Evolutionary conservation across 495 filamentous ascomycete genomes (phyloP), one percentile per base, ranked within the genome.

Genomic region (Aspergillus leporis): DNA sequence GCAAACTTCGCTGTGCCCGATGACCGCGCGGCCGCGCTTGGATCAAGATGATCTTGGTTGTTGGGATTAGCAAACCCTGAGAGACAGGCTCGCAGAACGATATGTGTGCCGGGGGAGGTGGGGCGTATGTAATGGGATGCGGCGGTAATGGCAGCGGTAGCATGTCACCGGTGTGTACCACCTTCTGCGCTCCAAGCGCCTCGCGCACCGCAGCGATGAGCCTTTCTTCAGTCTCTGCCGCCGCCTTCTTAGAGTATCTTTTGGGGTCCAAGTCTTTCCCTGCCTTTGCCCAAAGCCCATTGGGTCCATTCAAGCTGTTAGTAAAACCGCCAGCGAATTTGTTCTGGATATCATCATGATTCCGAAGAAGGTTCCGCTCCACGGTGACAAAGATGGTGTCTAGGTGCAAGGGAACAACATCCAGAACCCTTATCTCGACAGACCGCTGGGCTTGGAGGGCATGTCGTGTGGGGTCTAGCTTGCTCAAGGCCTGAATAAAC

Each of bases 101-200:
- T 55, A 86, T 83, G 58, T 77, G 83, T 30, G 80, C 87, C 4
- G 90, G 91, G n/a, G 88, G 90, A 18, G 90, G 83, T 6, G 88
- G 85, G 14, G 87, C 89, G 75, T 92, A 92, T 36, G 90, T 97
- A 61, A 94, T 91, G 10, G 91, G 90, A 73, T 97, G 91, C n/a
- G 90, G 82, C 18, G 90, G 88, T 19, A 96, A 74, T 5, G 90
- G 90, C 40, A 98, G 77, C 1, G 90, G 88, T 57, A 98, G 83
- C 43, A 92, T 72, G 66, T 98, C 94, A 2, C 90, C 91, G 14
- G 85, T 80, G 67, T 95, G 94, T 13, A 96, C 83, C 16, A 98
- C 79, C 43, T 85, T 85, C 25, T 91, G 78, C 9, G 82, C 79
- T 16, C 80, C 76, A 43, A 97, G 71, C 3, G 92, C 89, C 52